These are phyloP conservation scores for Lachnellula hyalina DNA, from an alignment of 2,329 filamentous ascomycete species.

Conservation along the genomic window DNA sequence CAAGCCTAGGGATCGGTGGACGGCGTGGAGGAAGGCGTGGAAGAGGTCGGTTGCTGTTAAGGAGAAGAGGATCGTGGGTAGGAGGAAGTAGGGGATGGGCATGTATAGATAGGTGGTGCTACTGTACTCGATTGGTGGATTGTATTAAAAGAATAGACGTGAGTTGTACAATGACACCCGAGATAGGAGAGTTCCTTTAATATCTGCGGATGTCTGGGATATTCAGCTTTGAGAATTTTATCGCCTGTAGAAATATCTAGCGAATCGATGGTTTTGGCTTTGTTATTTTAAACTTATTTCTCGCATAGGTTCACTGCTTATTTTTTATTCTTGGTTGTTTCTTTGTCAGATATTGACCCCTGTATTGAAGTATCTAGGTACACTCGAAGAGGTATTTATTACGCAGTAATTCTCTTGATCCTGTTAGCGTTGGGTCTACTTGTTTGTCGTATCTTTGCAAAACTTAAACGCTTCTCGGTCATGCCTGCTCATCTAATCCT, in stretches of 20 bases:
- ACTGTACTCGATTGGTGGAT: not conserved
- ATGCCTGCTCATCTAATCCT: not conserved
- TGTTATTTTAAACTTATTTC: no score
- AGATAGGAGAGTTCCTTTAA: not conserved
- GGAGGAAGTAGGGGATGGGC: constrained; percentile 22
- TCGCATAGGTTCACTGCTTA: no score
- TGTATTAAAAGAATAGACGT: constrained; percentile 3
- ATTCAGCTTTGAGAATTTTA: not conserved
- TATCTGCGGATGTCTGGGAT: not conserved
- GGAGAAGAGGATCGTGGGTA: constrained; percentile 49
- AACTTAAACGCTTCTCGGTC: no score
- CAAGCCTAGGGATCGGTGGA: constrained; percentile 49
- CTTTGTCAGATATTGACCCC: no score
- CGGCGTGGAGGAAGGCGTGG: constrained; percentile 58
- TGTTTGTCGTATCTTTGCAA: no score
- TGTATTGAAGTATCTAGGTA: no score
- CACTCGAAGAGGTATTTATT: no score
- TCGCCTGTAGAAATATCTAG: not conserved
- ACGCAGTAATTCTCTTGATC: no score
- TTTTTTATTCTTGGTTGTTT: no score
- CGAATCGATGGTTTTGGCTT: not conserved
- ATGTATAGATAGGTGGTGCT: constrained; percentile 1
- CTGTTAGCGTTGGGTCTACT: no score
- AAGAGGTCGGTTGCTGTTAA: constrained; percentile 44
- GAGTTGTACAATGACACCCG: not conserved